Evolutionary conservation across 257 asterid genomes (phyloP).

Genomic region (Penstemon eatonii): DNA sequence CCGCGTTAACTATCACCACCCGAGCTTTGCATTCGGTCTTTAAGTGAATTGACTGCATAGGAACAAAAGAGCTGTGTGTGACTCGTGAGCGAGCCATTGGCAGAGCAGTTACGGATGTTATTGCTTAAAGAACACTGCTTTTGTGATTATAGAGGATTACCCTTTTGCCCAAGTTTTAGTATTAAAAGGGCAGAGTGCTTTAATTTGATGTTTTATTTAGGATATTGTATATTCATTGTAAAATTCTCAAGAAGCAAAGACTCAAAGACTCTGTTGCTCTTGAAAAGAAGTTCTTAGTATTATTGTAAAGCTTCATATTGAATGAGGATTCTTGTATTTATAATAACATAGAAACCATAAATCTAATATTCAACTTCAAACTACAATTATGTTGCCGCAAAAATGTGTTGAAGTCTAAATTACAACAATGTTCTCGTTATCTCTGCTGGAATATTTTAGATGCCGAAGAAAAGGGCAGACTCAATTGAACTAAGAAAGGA

Average conservation of each 20-base stretch:
- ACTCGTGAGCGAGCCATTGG: too few relatives aligned
- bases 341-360: not conserved
- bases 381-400: conserved; percentile 27
- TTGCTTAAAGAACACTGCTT: too few relatives aligned
- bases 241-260: too few relatives aligned
- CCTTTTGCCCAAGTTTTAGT: conserved; percentile 23
- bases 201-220: conserved; percentile 21
- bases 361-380: conserved; percentile 2
- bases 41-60: too few relatives aligned
- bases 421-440: conserved; percentile 25
- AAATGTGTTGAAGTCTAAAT: conserved; percentile 13
- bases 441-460: not conserved
- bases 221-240: too few relatives aligned
- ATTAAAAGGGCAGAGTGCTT: conserved; percentile 11
- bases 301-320: too few relatives aligned
- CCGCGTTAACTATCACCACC: not conserved
- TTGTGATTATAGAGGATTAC: conserved; percentile 6
- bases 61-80: too few relatives aligned
- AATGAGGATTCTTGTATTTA: too few relatives aligned
- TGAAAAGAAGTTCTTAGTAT: conserved; percentile 11
- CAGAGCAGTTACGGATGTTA: too few relatives aligned
- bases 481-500: conserved; percentile 51
- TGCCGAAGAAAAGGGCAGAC: too few relatives aligned
- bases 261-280: too few relatives aligned
- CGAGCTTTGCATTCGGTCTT: not conserved